phyloP scores from a whole-genome alignment of 176 grass and related monocot genomes.

The Miscanthus lutarioriparius region DNA sequence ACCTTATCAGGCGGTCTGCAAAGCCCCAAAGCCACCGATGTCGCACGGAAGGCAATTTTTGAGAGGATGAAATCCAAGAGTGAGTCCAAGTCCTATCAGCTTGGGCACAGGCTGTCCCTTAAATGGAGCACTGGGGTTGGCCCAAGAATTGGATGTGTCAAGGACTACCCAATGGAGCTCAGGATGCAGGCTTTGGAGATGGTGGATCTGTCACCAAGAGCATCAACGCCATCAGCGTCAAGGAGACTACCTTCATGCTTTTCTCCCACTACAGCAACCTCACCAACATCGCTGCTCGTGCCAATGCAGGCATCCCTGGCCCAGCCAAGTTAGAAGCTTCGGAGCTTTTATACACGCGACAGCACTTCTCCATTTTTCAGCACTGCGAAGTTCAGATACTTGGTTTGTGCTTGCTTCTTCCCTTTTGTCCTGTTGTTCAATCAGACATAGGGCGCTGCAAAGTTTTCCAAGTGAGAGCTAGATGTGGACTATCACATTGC shows the following conservation, averaged over 20 bases:
- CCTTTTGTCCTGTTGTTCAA: not conserved
- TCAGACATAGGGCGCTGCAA: not conserved
- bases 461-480: not conserved
- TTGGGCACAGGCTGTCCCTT: conserved; percentile 70
- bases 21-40: conserved; percentile 44
- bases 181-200: conserved; percentile 82
- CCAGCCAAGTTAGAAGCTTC: conserved; percentile 39
- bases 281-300: conserved; percentile 4
- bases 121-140: conserved; percentile 89
- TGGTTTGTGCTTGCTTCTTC: not conserved
- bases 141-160: conserved; percentile 91
- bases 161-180: conserved; percentile 74
- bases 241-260: conserved; percentile 36
- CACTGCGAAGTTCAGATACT: not conserved
- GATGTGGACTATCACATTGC: not conserved
- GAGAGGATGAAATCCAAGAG: conserved; percentile 81
- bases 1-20: conserved; percentile 79
- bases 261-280: conserved; percentile 26
- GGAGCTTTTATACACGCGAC: not conserved
- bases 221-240: conserved; percentile 13
- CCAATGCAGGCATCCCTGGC: conserved; percentile 31
- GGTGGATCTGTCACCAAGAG: conserved; percentile 69
- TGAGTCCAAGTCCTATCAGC: conserved; percentile 77
- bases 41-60: conserved; percentile 65
- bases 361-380: not conserved